A percentile compares a stretch with the other conserved stretches of the same genome.
Evolutionary conservation across 371 early-diverging fungal species (phyloP).

Genomic region (Sporodiniella umbellata): DNA sequence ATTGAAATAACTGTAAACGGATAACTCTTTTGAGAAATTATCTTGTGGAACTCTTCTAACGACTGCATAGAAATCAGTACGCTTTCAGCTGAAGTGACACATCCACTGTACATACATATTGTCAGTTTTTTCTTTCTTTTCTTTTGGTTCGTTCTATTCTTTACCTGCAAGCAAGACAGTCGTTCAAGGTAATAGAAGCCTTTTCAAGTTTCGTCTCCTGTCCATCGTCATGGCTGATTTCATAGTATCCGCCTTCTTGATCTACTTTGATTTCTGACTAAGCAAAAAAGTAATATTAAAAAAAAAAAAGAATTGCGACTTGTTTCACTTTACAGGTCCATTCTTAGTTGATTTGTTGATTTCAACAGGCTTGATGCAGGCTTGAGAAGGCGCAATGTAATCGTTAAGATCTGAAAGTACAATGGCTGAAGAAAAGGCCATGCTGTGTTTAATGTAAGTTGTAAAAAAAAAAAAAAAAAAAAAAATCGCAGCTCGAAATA

Average conservation of each 20-base stretch:
- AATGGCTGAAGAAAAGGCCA: constrained; percentile 78
- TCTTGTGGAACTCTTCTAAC: constrained; percentile 78
- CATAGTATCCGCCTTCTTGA: constrained; percentile 66
- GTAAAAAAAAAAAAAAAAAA: background rate
- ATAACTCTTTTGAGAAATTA: constrained; percentile 66
- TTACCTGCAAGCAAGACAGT: constrained; percentile 97
- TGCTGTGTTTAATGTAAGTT: constrained; percentile 20
- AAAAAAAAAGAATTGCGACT: too few relatives aligned
- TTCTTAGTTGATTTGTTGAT: constrained; percentile 57
- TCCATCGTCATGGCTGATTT: constrained; percentile 83
- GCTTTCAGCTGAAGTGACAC: constrained; percentile 96
- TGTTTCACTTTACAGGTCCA: constrained; percentile 23
- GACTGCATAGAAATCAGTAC: constrained; percentile 90
- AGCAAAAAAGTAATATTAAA: constrained; percentile 3
- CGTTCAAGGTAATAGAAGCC: constrained; percentile 86
- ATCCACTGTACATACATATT: constrained; percentile 67
- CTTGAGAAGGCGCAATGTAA: constrained; percentile 92
- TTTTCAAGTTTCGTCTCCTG: constrained; percentile 74
- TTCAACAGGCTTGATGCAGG: constrained; percentile 93
- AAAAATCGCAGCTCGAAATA: background rate
- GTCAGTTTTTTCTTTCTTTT: background rate
- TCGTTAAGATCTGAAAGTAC: constrained; percentile 92
- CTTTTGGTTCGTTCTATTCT: too few relatives aligned
- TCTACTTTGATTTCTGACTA: constrained; percentile 70
- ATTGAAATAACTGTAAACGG: constrained; percentile 76